A percentile compares a stretch with the other conserved stretches of the same genome.
Evolutionary conservation across 768 basidiomycete species (phyloP).

Genomic region (Hirschioporus abietinus): DNA sequence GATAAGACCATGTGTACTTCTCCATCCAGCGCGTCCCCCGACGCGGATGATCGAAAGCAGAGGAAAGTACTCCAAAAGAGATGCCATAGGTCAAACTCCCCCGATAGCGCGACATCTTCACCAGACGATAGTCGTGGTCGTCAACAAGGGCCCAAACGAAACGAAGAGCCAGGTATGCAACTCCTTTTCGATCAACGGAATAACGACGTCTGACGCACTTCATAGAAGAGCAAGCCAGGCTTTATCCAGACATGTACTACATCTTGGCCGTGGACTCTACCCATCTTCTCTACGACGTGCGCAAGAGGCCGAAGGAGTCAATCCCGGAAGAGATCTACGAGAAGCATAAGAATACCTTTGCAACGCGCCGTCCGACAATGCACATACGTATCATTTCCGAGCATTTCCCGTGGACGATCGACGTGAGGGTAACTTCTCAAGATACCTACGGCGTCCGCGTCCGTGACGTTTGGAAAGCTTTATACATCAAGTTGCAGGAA

Average conservation of each 20-base stretch:
- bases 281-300: slow-evolving; percentile 44
- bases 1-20: not conserved
- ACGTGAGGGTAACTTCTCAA: slow-evolving; percentile 48
- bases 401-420: slow-evolving; percentile 61
- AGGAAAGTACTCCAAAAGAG: not conserved
- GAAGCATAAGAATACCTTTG: slow-evolving; percentile 31
- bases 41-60: not conserved
- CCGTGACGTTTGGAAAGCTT: slow-evolving; percentile 42
- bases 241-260: slow-evolving; percentile 48
- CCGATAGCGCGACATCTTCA: not conserved
- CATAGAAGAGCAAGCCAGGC: not conserved
- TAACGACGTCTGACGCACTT: not conserved
- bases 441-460: slow-evolving; percentile 13
- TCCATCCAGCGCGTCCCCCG: not conserved
- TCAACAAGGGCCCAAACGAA: too few relatives aligned
- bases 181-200: not conserved
- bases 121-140: not conserved
- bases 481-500: slow-evolving; percentile 45
- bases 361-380: slow-evolving; percentile 25
- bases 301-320: slow-evolving; percentile 34
- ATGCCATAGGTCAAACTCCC: not conserved
- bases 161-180: too few relatives aligned
- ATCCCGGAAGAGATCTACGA: slow-evolving; percentile 40
- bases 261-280: slow-evolving; percentile 49
- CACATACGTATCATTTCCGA: slow-evolving; percentile 51